These are phyloP conservation scores for Plenodomus lindquistii DNA, from an alignment of 2,329 filamentous ascomycete species.

Conservation along the genomic window DNA sequence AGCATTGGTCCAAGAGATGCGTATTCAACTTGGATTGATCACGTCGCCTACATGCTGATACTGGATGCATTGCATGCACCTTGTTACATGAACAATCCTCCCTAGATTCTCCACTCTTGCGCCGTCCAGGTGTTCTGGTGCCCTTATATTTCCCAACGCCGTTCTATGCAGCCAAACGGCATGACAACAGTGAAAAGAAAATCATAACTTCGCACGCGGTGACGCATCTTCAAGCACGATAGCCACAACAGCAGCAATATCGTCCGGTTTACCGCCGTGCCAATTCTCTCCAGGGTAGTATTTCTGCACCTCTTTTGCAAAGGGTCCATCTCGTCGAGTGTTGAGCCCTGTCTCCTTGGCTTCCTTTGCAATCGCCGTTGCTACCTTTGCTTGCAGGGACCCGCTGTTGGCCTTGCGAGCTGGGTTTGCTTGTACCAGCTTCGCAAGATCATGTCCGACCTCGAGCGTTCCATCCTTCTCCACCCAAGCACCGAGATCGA, in stretches of 20 bases:
- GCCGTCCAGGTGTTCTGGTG: slow-evolving; percentile 10
- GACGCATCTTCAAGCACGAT: slow-evolving; percentile 36
- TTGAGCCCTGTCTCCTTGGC: slow-evolving; percentile 86
- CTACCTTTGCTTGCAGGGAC: slow-evolving; percentile 77
- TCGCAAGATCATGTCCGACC: slow-evolving; percentile 63
- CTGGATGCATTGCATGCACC: slow-evolving; percentile 1
- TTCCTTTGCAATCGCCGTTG: slow-evolving; percentile 75
- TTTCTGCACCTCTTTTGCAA: slow-evolving; percentile 90
- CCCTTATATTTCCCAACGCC: slow-evolving; percentile 24
- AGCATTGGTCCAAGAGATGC: no score
- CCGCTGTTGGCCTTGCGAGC: slow-evolving; percentile 45
- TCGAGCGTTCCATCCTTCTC: slow-evolving; percentile 52
- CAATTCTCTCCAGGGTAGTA: slow-evolving; percentile 85
- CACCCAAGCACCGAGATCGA: slow-evolving; percentile 73
- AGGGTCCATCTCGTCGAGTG: slow-evolving; percentile 81
- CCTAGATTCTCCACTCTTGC: slow-evolving; percentile 12
- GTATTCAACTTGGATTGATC: neutral
- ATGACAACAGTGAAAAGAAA: slow-evolving; percentile 16
- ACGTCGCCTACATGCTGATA: neutral
- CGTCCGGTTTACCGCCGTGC: slow-evolving; percentile 91
- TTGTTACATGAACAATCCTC: slow-evolving; percentile 3
- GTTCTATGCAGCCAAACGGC: slow-evolving; percentile 26
- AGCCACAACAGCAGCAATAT: slow-evolving; percentile 85
- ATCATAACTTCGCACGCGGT: slow-evolving; percentile 17
- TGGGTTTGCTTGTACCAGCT: slow-evolving; percentile 57